Evolutionary conservation across 2,329 filamentous ascomycete genomes (phyloP), one percentile per base, ranked within the genome.

Genomic region (Amphichorda felina): DNA sequence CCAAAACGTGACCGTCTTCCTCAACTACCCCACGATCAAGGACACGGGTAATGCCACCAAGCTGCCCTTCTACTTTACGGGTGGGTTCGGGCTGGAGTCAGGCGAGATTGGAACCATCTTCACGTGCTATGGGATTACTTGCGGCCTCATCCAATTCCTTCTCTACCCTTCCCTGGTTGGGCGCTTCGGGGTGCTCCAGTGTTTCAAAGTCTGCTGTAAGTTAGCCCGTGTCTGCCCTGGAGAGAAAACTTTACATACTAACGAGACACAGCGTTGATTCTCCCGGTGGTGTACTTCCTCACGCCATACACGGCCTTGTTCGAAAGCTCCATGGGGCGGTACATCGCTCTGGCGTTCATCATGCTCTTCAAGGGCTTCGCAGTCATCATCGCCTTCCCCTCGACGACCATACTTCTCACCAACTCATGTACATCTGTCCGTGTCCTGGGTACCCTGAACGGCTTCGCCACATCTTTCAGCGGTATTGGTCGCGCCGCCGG

Each of bases 361-460:
- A 77, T 95, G 64, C 57, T 84, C 29, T 45, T 79, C 48, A 93
- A 94, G 54, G 79, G 81, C 8, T 70, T 82, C 37, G 74, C 72
- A 27, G 76, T 79, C 40, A 91, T 93, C 43, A 80, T 95, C 49
- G 82, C 82, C 1, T 95, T 95, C 53, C 89, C 91, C 0, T 91
- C 84, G 49, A 80, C 74, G 18, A 94, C 85, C 5, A 95, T 96
- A 46, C 66, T 96, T 33, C 37, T 36, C 28, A 36, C 37, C 22
- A 39, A 36, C 34, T 35, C 37, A 15, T 36, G 33, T 9, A 33
- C 37, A 16, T 39, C 34, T 13, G 16, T 36, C 16, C 65, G 71
- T 30, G 73, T 94, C 8, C 70, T 96, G 5, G 88, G 87, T 2
- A 95, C 88, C 0, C 61, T 96, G 37, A 96, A 96, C 50, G 91